Conservation (phyloP, 83 land plant genomes). For the Isoetes engelmannii region DNA sequence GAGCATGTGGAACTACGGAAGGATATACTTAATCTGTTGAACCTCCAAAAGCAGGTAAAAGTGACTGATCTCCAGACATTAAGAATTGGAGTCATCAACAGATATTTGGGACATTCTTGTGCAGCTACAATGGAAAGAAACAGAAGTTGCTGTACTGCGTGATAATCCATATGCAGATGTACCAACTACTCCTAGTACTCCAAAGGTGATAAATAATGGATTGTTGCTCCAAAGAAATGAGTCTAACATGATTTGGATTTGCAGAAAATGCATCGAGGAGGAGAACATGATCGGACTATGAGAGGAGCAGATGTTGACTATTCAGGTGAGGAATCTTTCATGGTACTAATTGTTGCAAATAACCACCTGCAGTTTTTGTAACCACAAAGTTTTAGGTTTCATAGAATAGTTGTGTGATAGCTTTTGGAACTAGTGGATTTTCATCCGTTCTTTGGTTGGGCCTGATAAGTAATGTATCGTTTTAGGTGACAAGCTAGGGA, state of each 20-base stretch:
- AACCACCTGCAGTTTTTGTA: neutral
- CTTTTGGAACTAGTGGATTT: neutral
- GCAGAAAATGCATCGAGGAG: neutral
- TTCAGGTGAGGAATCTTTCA: neutral
- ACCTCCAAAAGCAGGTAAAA: conserved; percentile 83
- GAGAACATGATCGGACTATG: neutral
- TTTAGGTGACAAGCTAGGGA: conserved; percentile 44
- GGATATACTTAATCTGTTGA: conserved; percentile 63
- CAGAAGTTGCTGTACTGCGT: conserved; percentile 51
- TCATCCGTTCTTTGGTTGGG: neutral
- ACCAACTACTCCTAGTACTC: conserved; percentile 46
- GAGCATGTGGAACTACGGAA: conserved; percentile 90
- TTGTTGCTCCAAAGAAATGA: neutral
- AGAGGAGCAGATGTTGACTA: neutral
- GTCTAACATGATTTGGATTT: neutral
- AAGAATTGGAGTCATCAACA: neutral
- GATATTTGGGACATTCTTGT: neutral
- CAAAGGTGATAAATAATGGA: conserved; percentile 38
- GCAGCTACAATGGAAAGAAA: conserved; percentile 65
- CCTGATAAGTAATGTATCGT: conserved; percentile 10
- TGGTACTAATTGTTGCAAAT: neutral
- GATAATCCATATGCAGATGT: conserved; percentile 46
- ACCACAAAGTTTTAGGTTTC: neutral
- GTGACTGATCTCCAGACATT: neutral
- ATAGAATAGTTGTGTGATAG: neutral